Evolutionary conservation across 768 basidiomycete species (phyloP).

Genomic region (Boletus bicolor): DNA sequence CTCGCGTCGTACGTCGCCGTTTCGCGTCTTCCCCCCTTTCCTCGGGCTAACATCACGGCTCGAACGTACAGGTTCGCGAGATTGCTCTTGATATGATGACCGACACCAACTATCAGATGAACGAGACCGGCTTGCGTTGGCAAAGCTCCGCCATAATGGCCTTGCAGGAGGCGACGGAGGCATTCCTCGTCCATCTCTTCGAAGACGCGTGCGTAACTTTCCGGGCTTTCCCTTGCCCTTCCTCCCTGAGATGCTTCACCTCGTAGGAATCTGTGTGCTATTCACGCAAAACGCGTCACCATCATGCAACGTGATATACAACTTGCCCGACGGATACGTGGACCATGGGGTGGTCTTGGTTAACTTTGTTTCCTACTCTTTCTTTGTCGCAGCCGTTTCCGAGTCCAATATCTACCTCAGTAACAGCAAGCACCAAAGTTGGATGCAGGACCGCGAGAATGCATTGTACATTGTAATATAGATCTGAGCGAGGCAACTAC

Average conservation of each 20-base stretch:
- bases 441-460: constrained; percentile 11
- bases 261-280: constrained; percentile 86
- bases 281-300: constrained; percentile 97
- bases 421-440: background rate
- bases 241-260: background rate
- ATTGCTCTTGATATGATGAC: constrained; percentile 90
- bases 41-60: constrained; percentile 1
- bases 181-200: constrained; percentile 91
- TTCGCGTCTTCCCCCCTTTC: background rate
- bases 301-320: constrained; percentile 98
- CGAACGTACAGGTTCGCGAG: constrained; percentile 77
- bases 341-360: constrained; percentile 77
- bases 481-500: constrained; percentile 12
- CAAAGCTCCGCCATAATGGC: constrained; percentile 93
- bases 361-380: constrained; percentile 26
- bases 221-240: background rate
- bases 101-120: constrained; percentile 58
- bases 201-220: constrained; percentile 87
- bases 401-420: background rate
- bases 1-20: constrained; percentile 69
- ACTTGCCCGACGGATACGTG: constrained; percentile 91
- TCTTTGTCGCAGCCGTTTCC: background rate
- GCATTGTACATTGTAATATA: constrained; percentile 29
- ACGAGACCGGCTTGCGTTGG: constrained; percentile 74
- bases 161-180: constrained; percentile 95